phyloP scores from a whole-genome alignment of 2,329 filamentous ascomycete species.

The Talaromyces sp. region DNA sequence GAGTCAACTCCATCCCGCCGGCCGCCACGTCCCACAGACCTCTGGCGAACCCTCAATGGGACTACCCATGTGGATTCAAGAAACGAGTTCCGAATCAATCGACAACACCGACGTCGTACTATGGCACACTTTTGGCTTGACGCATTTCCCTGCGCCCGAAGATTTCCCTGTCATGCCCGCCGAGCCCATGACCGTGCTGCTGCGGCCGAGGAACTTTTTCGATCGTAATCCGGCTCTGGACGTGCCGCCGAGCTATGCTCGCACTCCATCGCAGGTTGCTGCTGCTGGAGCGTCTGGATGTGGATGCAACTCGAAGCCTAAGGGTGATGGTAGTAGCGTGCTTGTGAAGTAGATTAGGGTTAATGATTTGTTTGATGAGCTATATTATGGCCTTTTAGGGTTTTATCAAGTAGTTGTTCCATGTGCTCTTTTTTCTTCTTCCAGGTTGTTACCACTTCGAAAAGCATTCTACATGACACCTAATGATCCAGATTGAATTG shows the following conservation, averaged over 20 bases:
- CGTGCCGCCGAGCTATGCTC: constrained; percentile 69
- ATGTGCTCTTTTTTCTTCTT: background rate
- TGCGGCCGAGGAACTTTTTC: constrained; percentile 80
- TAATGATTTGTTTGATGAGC: too few relatives aligned
- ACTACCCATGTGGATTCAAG: constrained; percentile 66
- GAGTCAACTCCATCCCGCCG: constrained; percentile 76
- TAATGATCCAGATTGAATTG: background rate
- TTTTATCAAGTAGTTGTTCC: background rate
- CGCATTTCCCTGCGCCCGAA: constrained; percentile 82
- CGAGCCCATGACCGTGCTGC: constrained; percentile 73
- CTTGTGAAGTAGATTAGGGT: background rate
- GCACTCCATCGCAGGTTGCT: constrained; percentile 64
- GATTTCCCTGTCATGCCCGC: constrained; percentile 91
- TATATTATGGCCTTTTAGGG: background rate
- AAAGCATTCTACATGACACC: background rate
- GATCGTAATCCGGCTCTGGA: constrained; percentile 71
- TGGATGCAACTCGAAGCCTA: constrained; percentile 28
- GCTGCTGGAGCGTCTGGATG: constrained; percentile 37
- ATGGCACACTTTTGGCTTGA: constrained; percentile 91
- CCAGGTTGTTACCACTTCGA: background rate
- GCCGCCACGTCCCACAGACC: constrained; percentile 82
- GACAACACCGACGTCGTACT: constrained; percentile 82
- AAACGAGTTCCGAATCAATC: constrained; percentile 59
- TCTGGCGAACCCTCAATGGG: constrained; percentile 70
- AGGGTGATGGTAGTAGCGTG: constrained; percentile 11